Percentiles rank a stretch among this genome's conserved stretches.
Conservation (phyloP, 441 rosid genomes). For the Lepidium campestre region DNA sequence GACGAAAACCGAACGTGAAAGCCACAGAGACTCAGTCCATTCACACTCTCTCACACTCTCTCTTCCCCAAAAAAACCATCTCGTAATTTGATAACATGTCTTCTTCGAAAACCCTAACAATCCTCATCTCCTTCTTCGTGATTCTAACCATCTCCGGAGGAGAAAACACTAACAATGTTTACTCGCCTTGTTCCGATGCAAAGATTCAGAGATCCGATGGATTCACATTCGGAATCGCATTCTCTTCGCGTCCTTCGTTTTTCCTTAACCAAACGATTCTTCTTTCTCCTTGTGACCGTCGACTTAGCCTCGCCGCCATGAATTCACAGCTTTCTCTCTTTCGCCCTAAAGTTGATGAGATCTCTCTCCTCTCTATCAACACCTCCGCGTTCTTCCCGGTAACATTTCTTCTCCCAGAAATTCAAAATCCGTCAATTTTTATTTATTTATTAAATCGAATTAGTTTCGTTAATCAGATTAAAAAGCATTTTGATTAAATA, state of each 20-base stretch:
- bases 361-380: slow-evolving; percentile 86
- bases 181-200: slow-evolving; percentile 64
- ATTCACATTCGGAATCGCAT: slow-evolving; percentile 73
- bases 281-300: slow-evolving; percentile 75
- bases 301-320: slow-evolving; percentile 50
- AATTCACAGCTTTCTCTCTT: slow-evolving; percentile 61
- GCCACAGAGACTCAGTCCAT: too few relatives aligned
- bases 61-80: too few relatives aligned
- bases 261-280: slow-evolving; percentile 36
- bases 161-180: slow-evolving; percentile 50
- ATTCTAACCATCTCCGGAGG: neutral
- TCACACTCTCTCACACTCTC: too few relatives aligned
- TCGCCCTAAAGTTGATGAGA: slow-evolving; percentile 83
- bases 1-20: too few relatives aligned
- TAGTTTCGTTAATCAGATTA: neutral
- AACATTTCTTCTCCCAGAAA: neutral
- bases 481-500: neutral
- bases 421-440: neutral
- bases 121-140: too few relatives aligned
- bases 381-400: slow-evolving; percentile 69
- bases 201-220: slow-evolving; percentile 55
- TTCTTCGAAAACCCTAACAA: too few relatives aligned
- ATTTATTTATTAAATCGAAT: neutral
- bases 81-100: too few relatives aligned
- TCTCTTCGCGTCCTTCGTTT: slow-evolving; percentile 54